phyloP scores from a whole-genome alignment of 73 alveolate genomes.

The Urostyla sp. region DNA sequence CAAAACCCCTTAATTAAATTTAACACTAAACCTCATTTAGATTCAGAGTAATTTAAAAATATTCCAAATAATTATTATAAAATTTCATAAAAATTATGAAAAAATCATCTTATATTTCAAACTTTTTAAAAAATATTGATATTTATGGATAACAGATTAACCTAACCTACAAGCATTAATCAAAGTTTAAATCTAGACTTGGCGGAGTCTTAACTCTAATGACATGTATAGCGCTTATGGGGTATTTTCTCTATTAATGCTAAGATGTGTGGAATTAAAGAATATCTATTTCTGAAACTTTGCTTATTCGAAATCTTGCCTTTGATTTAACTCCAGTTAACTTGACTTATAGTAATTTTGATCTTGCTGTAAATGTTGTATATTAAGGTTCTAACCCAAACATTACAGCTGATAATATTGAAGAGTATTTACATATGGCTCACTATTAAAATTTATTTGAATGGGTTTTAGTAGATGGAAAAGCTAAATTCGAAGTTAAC shows the following conservation, averaged over 20 bases:
- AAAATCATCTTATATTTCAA: too few relatives aligned
- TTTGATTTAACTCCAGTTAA: neutral
- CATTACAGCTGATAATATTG: neutral
- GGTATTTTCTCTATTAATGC: too few relatives aligned
- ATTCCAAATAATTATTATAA: too few relatives aligned
- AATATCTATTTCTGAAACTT: neutral
- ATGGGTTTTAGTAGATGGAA: neutral
- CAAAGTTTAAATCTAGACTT: neutral
- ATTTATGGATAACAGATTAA: too few relatives aligned
- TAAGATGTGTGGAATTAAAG: neutral
- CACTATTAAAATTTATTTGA: neutral
- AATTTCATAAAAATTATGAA: too few relatives aligned
- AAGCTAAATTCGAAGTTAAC: neutral
- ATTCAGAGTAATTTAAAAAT: too few relatives aligned
- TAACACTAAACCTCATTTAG: too few relatives aligned
- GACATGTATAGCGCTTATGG: neutral
- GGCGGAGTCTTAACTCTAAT: neutral
- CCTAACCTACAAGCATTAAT: neutral
- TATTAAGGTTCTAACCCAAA: neutral
- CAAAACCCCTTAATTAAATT: too few relatives aligned
- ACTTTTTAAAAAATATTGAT: too few relatives aligned
- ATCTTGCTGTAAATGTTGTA: neutral
- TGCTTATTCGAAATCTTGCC: neutral
- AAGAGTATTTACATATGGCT: too few relatives aligned
- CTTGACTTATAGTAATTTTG: neutral